phyloP scores from a whole-genome alignment of 2,329 filamentous ascomycete species.

The Penicillium expansum region DNA sequence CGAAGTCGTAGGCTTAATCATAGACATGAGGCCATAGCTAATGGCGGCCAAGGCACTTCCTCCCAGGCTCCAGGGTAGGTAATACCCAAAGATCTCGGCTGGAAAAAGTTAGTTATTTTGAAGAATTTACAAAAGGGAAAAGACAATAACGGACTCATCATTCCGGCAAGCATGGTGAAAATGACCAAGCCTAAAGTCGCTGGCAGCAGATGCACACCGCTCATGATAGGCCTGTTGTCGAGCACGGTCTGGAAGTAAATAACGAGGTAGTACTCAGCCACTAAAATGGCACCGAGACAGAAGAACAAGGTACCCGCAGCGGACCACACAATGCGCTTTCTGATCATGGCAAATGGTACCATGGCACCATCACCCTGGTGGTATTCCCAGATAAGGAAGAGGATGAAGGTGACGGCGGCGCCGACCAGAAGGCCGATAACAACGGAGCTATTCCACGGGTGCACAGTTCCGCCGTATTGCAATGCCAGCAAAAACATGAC shows the following conservation, averaged over 20 bases:
- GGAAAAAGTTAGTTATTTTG: background rate
- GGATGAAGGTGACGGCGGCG: constrained; percentile 36
- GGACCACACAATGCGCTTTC: constrained; percentile 34
- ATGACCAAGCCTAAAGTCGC: background rate
- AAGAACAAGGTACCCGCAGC: background rate
- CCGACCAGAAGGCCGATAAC: constrained; percentile 49
- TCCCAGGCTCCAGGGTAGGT: constrained; percentile 15
- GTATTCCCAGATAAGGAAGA: constrained; percentile 40
- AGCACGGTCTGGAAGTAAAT: constrained; percentile 49
- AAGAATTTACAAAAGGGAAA: no score
- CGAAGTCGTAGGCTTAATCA: constrained; percentile 10
- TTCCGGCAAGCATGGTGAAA: background rate
- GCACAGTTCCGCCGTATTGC: constrained; percentile 44
- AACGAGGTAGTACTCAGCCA: constrained; percentile 43
- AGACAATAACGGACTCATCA: no score
- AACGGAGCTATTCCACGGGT: constrained; percentile 36
- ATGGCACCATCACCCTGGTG: constrained; percentile 44
- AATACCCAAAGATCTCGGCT: constrained; percentile 1
- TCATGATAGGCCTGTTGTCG: constrained; percentile 22
- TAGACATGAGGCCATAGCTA: constrained; percentile 21
- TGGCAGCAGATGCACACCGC: constrained; percentile 25
- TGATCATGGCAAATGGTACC: constrained; percentile 38
- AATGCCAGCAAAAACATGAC: constrained; percentile 47
- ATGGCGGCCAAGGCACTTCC: constrained; percentile 7
- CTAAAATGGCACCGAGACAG: constrained; percentile 26